Percentiles rank a stretch among this genome's conserved stretches.
phyloP scores from a whole-genome alignment of 192 early-diverging fungal species.

The Coemansia pectinata region DNA sequence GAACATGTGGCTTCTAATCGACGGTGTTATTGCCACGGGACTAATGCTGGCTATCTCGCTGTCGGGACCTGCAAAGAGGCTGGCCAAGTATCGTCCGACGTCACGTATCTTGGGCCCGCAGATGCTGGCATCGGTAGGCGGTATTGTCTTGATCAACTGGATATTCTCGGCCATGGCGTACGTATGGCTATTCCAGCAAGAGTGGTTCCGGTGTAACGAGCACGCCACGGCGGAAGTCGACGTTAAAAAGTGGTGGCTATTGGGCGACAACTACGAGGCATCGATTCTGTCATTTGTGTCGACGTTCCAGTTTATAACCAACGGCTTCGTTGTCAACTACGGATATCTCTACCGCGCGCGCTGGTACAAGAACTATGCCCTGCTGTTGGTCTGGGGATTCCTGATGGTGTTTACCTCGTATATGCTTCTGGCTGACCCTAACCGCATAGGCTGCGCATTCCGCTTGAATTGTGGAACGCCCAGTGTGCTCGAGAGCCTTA shows the following conservation, averaged over 20 bases:
- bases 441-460: slow-evolving; percentile 58
- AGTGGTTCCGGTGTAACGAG: slow-evolving; percentile 69
- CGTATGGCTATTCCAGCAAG: slow-evolving; percentile 57
- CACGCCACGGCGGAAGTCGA: slow-evolving; percentile 63
- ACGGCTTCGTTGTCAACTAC: slow-evolving; percentile 67
- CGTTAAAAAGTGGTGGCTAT: slow-evolving; percentile 71
- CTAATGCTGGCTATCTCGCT: slow-evolving; percentile 63
- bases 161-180: slow-evolving; percentile 59
- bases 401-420: slow-evolving; percentile 57
- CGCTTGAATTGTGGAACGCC: slow-evolving; percentile 69
- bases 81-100: slow-evolving; percentile 63
- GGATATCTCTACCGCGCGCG: slow-evolving; percentile 63
- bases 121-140: slow-evolving; percentile 62
- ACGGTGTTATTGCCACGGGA: slow-evolving; percentile 62
- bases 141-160: slow-evolving; percentile 66
- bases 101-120: slow-evolving; percentile 70
- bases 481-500: slow-evolving; percentile 14
- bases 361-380: slow-evolving; percentile 61
- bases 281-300: slow-evolving; percentile 57
- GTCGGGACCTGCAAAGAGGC: slow-evolving; percentile 55
- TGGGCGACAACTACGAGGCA: slow-evolving; percentile 77
- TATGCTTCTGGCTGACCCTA: slow-evolving; percentile 63
- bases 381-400: slow-evolving; percentile 57
- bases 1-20: slow-evolving; percentile 69
- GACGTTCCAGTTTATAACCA: slow-evolving; percentile 69